Evolutionary conservation across 306 rosid species (phyloP), one percentile per base, ranked within the genome.

Genomic region (Purshia tridentata): DNA sequence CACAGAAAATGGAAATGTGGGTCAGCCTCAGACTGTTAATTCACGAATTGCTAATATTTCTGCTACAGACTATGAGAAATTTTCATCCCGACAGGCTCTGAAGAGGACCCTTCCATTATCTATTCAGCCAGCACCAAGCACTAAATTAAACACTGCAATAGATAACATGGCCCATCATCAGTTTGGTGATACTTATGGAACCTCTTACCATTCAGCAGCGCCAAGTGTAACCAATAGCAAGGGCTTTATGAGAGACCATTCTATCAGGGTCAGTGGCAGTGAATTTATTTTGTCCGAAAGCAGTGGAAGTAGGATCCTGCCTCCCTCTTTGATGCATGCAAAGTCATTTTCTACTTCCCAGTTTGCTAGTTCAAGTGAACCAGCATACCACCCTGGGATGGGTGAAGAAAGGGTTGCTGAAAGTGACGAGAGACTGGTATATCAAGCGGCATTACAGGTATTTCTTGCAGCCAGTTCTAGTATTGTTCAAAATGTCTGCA

Each of bases 401-500:
- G 91, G 81, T 20, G 99, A 90, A 82, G 96, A 89, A 69, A 81
- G 81, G 86, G 85, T 66, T 70, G 37, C 91, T 52, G 96, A 19
- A 63, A 86, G 59, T 73, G 99, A 94, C 8, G 96, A 94, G 81
- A 91, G 96, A 74, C 79, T 88, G 74, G 80, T 94, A 83, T 91
- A 91, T 82, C 90, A 91, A 82, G 99, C 99, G 19, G 95, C 97
- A 47, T 75, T 94, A 59, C 78, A 90, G 98, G 99, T 94, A 85
- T 59, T 55, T 39, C 76, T 48, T 69, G 59, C 20, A 29, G 12
- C 46, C 52, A 59, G 4, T 45, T 65, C 16, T 68, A 35, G 35
- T 44, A 59, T 59, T 35, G 12, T 35, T 59, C 45, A 42, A 35
- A 51, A 51, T 51, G 16, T 8, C 55, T 51, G 55, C 18, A 51